Evolutionary conservation across 164 flowering plant genomes (phyloP), one percentile per base, ranked within the genome.

Genomic region (Aristolochia fimbriata): DNA sequence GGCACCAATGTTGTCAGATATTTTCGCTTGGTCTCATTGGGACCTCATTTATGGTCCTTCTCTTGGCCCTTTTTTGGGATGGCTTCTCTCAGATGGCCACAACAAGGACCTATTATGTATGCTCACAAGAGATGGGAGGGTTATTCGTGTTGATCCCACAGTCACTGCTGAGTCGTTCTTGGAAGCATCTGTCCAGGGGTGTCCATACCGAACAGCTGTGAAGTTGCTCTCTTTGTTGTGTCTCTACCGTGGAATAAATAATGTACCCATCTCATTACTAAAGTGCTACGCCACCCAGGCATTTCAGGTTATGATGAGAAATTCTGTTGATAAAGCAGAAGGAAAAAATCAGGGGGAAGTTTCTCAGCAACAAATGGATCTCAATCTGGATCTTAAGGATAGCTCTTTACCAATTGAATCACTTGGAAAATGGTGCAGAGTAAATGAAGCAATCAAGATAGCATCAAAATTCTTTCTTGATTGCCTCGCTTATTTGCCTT

Each of bases 11-110:
- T 57, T 94, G 69, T 70, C 81, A 43, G 91, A 94, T 77, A 59
- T 94, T 27, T 76, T 57, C 30, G 63, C 69, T 19, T 94, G 99
- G 97, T 81, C 87, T 9, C 99, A 88, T 65, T 94, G 99, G 99
- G 96, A 90, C 67, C 55, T 72, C 58, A 24, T 74, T 54, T 94
- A 75, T 82, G 91, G 88, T 68, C 99, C 99, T 10, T 78, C 86
- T 2, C 83, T 94, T 60, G 99, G 97, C 54, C 82, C 99, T 64
- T 81, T 94, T 57, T 46, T 82, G 57, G 77, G 65, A 57, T 94
- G 96, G 92, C 71, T 94, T 73, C 61, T 79, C 66, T 79, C 59
- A 68, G 92, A 80, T 67, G 88, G 74, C 30, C 76, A 63, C 61
- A 70, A 57, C 22, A 81, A 78, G 66, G 87, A 86, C 48, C 69